phyloP scores from a whole-genome alignment of 345 rosid genomes.

The Brassica nigra region DNA sequence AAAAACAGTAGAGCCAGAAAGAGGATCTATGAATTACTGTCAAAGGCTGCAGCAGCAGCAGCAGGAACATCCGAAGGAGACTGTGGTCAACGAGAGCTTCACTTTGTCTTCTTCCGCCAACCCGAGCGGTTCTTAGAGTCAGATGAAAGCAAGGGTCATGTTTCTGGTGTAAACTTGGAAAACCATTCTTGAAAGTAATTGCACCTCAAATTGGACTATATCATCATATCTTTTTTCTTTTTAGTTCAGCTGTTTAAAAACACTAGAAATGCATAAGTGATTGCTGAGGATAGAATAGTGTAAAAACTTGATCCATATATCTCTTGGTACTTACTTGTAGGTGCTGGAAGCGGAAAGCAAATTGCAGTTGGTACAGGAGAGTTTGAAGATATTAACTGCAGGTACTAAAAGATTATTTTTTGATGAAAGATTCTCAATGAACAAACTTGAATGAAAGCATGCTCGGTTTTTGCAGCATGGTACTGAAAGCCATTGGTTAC shows the following conservation, averaged over 20 bases:
- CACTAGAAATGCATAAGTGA: not conserved
- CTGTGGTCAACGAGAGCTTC: slow-evolving; percentile 71
- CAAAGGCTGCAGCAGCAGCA: slow-evolving; percentile 55
- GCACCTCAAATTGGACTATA: not conserved
- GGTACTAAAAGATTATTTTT: slow-evolving; percentile 48
- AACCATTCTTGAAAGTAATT: slow-evolving; percentile 71
- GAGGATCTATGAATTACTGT: slow-evolving; percentile 74
- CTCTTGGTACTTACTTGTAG: slow-evolving; percentile 48
- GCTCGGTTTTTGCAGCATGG: slow-evolving; percentile 55
- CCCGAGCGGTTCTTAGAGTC: slow-evolving; percentile 75
- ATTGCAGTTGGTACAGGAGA: slow-evolving; percentile 77
- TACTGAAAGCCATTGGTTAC: slow-evolving; percentile 93
- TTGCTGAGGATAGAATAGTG: not conserved
- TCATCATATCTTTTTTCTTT: not conserved
- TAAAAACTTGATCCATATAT: slow-evolving; percentile 14
- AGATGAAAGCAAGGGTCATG: slow-evolving; percentile 56
- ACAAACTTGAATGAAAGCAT: not conserved
- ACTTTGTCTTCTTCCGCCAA: slow-evolving; percentile 79
- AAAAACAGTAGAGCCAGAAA: slow-evolving; percentile 62
- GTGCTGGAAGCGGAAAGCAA: slow-evolving; percentile 68
- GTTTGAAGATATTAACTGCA: slow-evolving; percentile 73
- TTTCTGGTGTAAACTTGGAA: slow-evolving; percentile 73
- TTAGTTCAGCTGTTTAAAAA: slow-evolving; percentile 9
- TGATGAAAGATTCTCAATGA: not conserved
- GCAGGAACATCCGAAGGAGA: slow-evolving; percentile 49